Evolutionary conservation across 2,329 filamentous ascomycete genomes (phyloP).

Genomic region (Penicillium sp.): DNA sequence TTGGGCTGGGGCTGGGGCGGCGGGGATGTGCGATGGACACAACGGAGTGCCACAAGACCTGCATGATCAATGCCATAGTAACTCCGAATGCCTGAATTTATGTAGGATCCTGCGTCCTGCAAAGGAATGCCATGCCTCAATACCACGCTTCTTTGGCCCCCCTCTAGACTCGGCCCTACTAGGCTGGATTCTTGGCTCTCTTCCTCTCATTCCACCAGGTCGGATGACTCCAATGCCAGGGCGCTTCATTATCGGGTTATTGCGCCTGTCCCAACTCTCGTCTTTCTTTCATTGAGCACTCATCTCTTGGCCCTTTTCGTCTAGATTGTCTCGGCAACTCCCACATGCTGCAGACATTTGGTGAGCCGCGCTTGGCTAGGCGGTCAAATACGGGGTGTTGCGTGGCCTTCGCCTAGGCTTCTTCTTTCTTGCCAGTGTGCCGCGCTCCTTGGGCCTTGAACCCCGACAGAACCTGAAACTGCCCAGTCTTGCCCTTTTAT

Average conservation of each 20-base stretch:
- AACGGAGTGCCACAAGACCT: too few relatives aligned
- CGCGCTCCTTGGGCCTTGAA: not conserved
- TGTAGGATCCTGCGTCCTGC: not conserved
- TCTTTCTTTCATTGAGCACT: constrained; percentile 2
- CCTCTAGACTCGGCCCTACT: not conserved
- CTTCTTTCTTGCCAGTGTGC: not conserved
- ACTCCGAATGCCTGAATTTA: too few relatives aligned
- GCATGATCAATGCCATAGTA: not conserved
- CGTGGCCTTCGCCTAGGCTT: constrained; percentile 13
- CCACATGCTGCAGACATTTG: constrained; percentile 2
- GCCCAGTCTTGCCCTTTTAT: not conserved
- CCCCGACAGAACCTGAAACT: constrained; percentile 3
- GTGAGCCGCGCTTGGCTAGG: constrained; percentile 18
- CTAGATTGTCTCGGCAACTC: constrained; percentile 13
- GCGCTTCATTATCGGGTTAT: not conserved
- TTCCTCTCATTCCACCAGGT: constrained; percentile 14
- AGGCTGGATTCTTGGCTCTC: constrained; percentile 10
- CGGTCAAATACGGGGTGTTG: constrained; percentile 17
- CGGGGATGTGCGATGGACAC: not conserved
- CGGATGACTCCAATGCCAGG: constrained; percentile 2
- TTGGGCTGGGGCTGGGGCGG: not conserved
- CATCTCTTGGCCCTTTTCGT: constrained; percentile 7
- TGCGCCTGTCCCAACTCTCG: not conserved
- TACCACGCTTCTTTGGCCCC: not conserved
- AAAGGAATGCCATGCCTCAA: not conserved